Evolutionary conservation across 148 eudicot species (phyloP), one percentile per base, ranked within the genome.

Genomic region (Rhododendron molle): DNA sequence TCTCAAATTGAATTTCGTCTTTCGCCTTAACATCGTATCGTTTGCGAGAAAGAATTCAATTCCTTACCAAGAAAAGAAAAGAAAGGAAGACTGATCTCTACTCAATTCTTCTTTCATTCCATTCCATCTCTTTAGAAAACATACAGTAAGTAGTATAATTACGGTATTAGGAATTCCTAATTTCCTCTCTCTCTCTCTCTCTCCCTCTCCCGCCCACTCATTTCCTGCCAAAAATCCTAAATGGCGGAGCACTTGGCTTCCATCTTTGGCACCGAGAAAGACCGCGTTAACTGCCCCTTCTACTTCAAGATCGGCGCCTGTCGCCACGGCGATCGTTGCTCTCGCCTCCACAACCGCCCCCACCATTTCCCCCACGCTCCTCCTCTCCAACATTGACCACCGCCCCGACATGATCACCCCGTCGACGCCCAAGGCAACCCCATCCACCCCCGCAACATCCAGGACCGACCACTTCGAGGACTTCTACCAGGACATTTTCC

Each of bases 231-330:
- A 36, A 36, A n/a, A n/a, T n/a, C n/a, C 38, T 4, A 36, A 36
- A 36, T 94, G 97, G 95, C 97, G 88, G 94, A 94, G 87, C 97
- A 94, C 87, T 79, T 94, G 23, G 97, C 97, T 13, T 93, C 97
- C 13, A 94, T 94, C 2, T 94, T 94, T 88, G 95, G 97, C 1
- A 94, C 95, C 28, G 97, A 94, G 86, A 93, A 94, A 73, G 97
- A 94, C 90, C 85, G 97, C 1, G 97, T 94, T 0, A 94, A 94
- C 88, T 94, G 95, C 65, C 97, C 97, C 0, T 94, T 94, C 90
- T 94, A 94, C 90, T 93, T 94, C 92, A 94, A 94, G 84, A 93
- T 94, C 88, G 97, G 97, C 80, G 97, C 97, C 2, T 93, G 97
- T 40, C 88, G 95, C 18, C 97, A 94, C 80, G 95, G 94, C 15